Evolutionary conservation across 345 rosid genomes (phyloP).

Genomic region (Rhodomyrtus tomentosa): DNA sequence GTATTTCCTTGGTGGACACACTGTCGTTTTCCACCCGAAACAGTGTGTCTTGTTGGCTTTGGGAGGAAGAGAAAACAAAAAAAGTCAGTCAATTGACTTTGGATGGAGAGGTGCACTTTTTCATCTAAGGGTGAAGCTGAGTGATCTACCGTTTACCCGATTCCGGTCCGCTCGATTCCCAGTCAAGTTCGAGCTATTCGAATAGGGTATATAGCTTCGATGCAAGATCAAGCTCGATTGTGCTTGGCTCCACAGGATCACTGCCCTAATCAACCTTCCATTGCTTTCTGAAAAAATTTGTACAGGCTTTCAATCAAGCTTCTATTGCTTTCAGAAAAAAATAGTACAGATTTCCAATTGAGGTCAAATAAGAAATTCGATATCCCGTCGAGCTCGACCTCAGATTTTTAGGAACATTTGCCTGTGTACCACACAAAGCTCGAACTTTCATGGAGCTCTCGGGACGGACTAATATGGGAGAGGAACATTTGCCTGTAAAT

Average conservation of each 20-base stretch:
- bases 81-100: neutral
- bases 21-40: neutral
- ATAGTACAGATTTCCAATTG: neutral
- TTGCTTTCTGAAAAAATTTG: neutral
- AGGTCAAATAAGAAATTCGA: neutral
- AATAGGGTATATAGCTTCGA: neutral
- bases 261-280: neutral
- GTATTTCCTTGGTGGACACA: neutral
- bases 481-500: neutral
- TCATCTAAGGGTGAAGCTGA: neutral
- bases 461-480: neutral
- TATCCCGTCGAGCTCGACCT: neutral
- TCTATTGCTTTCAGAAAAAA: neutral
- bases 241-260: neutral
- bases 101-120: neutral
- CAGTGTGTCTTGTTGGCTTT: neutral
- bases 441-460: neutral
- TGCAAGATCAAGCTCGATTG: neutral
- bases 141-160: neutral
- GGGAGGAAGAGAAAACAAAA: neutral
- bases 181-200: neutral
- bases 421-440: neutral
- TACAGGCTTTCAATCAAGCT: neutral
- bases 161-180: neutral
- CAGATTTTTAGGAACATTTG: neutral